phyloP scores from a whole-genome alignment of 345 rosid species.

The Citrus inodora region DNA sequence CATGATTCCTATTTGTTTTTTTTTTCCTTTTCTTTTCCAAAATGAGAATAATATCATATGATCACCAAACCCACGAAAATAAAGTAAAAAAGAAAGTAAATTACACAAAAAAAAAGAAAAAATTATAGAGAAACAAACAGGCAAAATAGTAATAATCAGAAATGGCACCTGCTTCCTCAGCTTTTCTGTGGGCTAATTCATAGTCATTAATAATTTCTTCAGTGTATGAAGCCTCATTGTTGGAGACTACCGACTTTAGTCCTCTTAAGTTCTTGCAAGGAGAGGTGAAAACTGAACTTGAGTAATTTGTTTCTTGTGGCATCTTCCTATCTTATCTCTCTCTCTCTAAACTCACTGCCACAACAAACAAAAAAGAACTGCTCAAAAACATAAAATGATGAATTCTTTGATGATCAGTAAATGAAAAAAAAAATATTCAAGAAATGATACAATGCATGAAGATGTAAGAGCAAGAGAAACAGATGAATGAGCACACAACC shows the following conservation, averaged over 20 bases:
- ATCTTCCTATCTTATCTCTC: slow-evolving; percentile 23
- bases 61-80: neutral
- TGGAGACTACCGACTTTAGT: slow-evolving; percentile 37
- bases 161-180: slow-evolving; percentile 86
- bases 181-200: slow-evolving; percentile 86
- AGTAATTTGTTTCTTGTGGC: slow-evolving; percentile 60
- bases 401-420: neutral
- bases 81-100: neutral
- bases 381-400: neutral
- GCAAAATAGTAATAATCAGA: neutral
- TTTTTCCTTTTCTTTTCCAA: neutral
- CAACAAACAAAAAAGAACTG: neutral
- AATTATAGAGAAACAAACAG: neutral
- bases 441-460: neutral
- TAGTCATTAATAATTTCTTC: slow-evolving; percentile 60
- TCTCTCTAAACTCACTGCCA: neutral
- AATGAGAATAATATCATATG: neutral
- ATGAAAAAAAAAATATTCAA: no score
- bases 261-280: slow-evolving; percentile 62
- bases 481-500: neutral
- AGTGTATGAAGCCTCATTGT: slow-evolving; percentile 30
- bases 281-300: slow-evolving; percentile 28
- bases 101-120: neutral
- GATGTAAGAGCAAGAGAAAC: neutral
- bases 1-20: neutral